Base-by-base conservation (phyloP, 805 yeast genomes). In the Myxozyma nipponensis region DNA sequence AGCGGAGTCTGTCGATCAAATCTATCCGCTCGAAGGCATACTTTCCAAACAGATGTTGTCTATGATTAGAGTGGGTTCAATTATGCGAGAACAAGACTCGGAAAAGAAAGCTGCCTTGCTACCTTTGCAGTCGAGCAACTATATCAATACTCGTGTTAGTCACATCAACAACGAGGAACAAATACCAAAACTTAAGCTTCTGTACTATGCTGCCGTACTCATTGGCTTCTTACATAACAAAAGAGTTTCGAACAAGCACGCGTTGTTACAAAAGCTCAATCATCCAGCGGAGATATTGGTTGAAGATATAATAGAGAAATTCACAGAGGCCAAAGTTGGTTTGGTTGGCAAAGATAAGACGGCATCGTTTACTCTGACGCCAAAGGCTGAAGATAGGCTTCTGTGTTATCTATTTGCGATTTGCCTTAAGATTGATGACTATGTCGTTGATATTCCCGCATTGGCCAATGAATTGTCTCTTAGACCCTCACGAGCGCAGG, bases 321-420 rank as follows among this genome's bases (percentile, higher is more conserved):
- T 88, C 68, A 78, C 97, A 13, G 77, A 83, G 25, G 63, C 77
- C 26, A 78, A 77, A 61, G 75, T 86, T 5, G 79, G 86, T 5
- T 50, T 62, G 15, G 53, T 54, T 24, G 58, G 58, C 5, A 52
- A 52, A 39, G 49, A 54, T 4, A 40, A 52, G 32, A 50, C 47
- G n/a, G 35, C 51, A 21, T 22, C 51, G 48, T 91, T 78, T 66
- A 73, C 78, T 55, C 78, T 93, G 54, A 97, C 93, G 64, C 96
- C 98, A 37, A 83, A 79, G 61, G 79, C 81, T 63, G 96, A 88
- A 67, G 96, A 88, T 69, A 88, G 84, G 69, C 73, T 93, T 43
- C 72, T 93, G 58, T 85, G 96, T 68, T 84, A 80, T 69, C 72
- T 89, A 42, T 71, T 93, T 54, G 85, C 84, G 4, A 69, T 84